phyloP scores from a whole-genome alignment of 208 protist species.

The Naegleria lovaniensis region DNA sequence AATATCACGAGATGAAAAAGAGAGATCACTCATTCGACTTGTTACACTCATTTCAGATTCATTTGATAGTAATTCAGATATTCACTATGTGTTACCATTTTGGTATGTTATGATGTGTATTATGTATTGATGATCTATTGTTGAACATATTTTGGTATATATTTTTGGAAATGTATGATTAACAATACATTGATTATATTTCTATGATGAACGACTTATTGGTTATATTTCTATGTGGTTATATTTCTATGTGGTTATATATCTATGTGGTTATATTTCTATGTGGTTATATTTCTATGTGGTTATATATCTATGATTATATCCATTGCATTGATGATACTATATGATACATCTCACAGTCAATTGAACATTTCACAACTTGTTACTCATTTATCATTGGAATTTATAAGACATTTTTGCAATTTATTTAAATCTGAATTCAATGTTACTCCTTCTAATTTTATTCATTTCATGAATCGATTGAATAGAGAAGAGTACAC shows the following conservation, averaged over 20 bases:
- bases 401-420: background rate
- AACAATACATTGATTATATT: too few species aligned
- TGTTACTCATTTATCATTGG: background rate
- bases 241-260: too few species aligned
- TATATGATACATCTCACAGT: background rate
- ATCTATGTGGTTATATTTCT: too few species aligned
- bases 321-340: too few species aligned
- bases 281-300: too few species aligned
- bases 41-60: background rate
- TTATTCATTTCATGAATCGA: background rate
- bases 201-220: too few species aligned
- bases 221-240: too few species aligned
- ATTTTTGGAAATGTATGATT: too few species aligned
- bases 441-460: background rate
- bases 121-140: background rate
- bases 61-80: conserved; percentile 1
- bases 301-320: too few species aligned
- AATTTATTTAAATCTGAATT: background rate
- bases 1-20: background rate
- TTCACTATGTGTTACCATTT: background rate
- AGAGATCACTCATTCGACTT: background rate
- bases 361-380: background rate
- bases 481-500: background rate
- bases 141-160: too few species aligned
- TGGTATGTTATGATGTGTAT: background rate